Conservation (phyloP, 2,329 filamentous ascomycete genomes). For the Colletotrichum sublineola region DNA sequence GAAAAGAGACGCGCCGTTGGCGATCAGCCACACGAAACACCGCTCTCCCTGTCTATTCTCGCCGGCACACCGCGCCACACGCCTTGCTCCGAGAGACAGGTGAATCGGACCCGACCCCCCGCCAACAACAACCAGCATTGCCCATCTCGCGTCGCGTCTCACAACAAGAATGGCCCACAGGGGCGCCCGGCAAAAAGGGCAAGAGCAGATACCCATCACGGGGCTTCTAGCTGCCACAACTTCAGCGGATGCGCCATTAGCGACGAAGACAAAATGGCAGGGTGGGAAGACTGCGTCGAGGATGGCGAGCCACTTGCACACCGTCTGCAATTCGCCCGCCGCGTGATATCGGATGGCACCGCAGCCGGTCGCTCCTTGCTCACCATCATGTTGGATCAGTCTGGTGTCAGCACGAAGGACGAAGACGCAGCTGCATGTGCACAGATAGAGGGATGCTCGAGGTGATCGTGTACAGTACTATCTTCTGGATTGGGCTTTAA, state of each 20-base stretch:
- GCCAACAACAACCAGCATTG: not conserved
- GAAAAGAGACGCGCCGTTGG: too few species aligned
- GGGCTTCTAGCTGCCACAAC: not conserved
- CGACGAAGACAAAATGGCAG: not conserved
- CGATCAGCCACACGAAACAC: too few species aligned
- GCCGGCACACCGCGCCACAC: too few species aligned
- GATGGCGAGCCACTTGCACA: not conserved
- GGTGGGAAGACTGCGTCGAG: conserved; percentile 2
- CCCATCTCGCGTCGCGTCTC: not conserved
- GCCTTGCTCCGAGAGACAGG: not conserved
- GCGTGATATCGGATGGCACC: not conserved
- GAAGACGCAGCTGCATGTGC: not conserved
- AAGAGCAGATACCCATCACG: not conserved
- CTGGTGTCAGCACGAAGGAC: not conserved
- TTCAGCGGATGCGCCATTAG: not conserved
- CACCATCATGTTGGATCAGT: conserved; percentile 1
- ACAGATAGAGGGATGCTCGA: not conserved
- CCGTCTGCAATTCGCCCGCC: not conserved
- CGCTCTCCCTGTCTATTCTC: too few species aligned
- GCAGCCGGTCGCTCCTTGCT: conserved; percentile 17
- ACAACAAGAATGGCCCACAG: not conserved
- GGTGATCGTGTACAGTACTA: not conserved
- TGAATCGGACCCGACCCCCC: not conserved
- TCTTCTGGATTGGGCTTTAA: not conserved
- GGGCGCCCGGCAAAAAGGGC: not conserved